Percentiles rank a stretch among this genome's conserved stretches.
These are phyloP conservation scores for Hypoxylon sp. DNA, from an alignment of 2,329 filamentous ascomycete genomes.

Conservation along the genomic window DNA sequence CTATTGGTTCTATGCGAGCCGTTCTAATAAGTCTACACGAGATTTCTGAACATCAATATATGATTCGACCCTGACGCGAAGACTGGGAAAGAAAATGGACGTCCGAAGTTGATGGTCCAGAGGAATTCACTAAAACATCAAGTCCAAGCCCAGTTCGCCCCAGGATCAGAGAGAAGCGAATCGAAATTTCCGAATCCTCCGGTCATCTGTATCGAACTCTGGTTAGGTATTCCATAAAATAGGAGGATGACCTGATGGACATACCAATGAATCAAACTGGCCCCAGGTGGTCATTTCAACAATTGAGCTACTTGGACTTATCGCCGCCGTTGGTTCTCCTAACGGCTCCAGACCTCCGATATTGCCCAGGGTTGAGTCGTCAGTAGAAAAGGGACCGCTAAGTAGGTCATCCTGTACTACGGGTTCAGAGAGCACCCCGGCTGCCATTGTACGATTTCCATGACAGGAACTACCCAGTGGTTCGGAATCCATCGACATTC, in stretches of 20 bases:
- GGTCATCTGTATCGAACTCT: constrained; percentile 3
- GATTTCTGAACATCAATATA: background rate
- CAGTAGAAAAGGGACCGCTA: background rate
- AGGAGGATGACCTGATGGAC: background rate
- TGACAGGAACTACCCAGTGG: background rate
- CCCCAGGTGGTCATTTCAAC: constrained; percentile 23
- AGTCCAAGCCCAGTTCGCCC: constrained; percentile 17
- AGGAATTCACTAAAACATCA: background rate
- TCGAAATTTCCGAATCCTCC: constrained; percentile 23
- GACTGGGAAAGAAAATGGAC: background rate
- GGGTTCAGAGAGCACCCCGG: background rate
- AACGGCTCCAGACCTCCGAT: constrained; percentile 7
- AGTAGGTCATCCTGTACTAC: background rate
- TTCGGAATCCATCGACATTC: background rate
- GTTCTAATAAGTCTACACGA: constrained; percentile 12
- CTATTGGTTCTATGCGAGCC: no score
- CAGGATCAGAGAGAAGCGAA: constrained; percentile 14
- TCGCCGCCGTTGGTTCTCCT: constrained; percentile 1
- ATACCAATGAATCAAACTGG: constrained; percentile 22
- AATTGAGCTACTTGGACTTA: constrained; percentile 20
- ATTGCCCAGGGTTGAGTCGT: background rate
- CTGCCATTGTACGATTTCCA: background rate
- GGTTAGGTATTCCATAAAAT: background rate
- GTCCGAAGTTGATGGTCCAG: background rate
- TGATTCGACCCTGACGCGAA: background rate